Conservation (phyloP, 2,329 filamentous ascomycete genomes). For the Gaeumannomyces tritici region DNA sequence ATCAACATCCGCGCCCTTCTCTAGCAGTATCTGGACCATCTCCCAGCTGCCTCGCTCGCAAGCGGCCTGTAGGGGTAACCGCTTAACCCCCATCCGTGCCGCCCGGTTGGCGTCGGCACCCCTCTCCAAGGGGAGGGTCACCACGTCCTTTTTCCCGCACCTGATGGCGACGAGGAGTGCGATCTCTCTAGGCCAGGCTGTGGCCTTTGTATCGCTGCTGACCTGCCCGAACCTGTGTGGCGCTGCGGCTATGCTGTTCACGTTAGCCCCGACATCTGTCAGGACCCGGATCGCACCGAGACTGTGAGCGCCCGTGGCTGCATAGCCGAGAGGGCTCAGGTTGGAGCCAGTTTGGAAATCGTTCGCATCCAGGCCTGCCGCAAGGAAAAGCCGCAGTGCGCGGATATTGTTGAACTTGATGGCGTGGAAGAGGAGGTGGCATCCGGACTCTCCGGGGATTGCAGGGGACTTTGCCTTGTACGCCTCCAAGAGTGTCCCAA, state of each 20-base stretch:
- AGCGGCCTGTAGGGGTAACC: not conserved
- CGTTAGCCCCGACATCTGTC: not conserved
- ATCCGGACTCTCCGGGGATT: not conserved
- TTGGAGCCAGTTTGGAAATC: not conserved
- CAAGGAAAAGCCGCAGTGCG: not conserved
- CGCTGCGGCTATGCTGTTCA: not conserved
- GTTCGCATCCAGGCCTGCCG: not conserved
- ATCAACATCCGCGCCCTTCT: not conserved
- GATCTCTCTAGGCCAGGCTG: not conserved
- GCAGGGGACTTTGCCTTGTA: not conserved
- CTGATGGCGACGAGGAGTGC: not conserved
- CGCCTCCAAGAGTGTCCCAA: not conserved
- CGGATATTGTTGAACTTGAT: not conserved
- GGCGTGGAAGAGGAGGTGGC: not conserved
- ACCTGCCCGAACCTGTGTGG: not conserved
- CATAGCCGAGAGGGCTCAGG: not conserved
- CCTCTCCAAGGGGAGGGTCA: not conserved
- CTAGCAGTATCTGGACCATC: not conserved
- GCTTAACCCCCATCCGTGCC: not conserved
- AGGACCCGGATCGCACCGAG: not conserved
- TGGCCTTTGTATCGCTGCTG: not conserved
- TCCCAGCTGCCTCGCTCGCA: constrained; percentile 1
- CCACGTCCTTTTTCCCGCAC: not conserved
- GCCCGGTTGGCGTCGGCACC: not conserved
- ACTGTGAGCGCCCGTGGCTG: not conserved